A percentile compares a stretch with the other conserved stretches of the same genome.
phyloP scores from a whole-genome alignment of 371 early-diverging fungal genomes.

The Mucor indicus region DNA sequence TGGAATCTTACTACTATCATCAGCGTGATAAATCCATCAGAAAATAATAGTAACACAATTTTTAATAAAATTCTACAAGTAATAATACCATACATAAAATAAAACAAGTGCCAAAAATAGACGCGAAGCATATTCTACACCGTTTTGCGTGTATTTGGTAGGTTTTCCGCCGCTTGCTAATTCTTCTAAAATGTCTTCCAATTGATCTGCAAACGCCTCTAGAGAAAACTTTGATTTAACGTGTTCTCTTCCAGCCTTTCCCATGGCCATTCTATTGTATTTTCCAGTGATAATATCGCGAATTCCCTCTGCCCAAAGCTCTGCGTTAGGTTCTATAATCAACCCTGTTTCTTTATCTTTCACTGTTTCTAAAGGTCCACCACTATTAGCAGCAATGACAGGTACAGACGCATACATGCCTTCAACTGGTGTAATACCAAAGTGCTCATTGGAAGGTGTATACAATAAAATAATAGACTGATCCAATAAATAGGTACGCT shows the following conservation, averaged over 20 bases:
- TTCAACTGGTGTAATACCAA: slow-evolving; percentile 96
- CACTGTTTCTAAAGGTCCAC: slow-evolving; percentile 85
- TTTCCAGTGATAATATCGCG: slow-evolving; percentile 36
- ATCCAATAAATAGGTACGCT: slow-evolving; percentile 72
- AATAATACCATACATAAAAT: slow-evolving; percentile 20
- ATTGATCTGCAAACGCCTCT: slow-evolving; percentile 61
- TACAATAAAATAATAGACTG: slow-evolving; percentile 72
- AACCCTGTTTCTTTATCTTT: slow-evolving; percentile 75
- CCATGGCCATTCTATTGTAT: slow-evolving; percentile 48
- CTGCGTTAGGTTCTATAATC: slow-evolving; percentile 59
- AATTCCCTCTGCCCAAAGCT: slow-evolving; percentile 66
- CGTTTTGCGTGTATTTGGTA: slow-evolving; percentile 15
- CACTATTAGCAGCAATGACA: slow-evolving; percentile 85
- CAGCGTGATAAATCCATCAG: slow-evolving; percentile 36
- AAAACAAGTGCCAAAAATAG: slow-evolving; percentile 18
- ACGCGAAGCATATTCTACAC: slow-evolving; percentile 23
- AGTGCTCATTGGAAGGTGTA: slow-evolving; percentile 93
- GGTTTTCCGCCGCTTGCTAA: slow-evolving; percentile 26
- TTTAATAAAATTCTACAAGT: slow-evolving; percentile 15
- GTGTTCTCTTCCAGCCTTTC: slow-evolving; percentile 59
- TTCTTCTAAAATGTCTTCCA: slow-evolving; percentile 58
- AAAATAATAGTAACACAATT: too few species aligned
- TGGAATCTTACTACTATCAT: slow-evolving; percentile 54
- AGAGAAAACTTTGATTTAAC: slow-evolving; percentile 67
- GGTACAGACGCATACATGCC: slow-evolving; percentile 90